phyloP scores from a whole-genome alignment of 805 yeast genomes.

The Sugiyamaella marilandica region DNA sequence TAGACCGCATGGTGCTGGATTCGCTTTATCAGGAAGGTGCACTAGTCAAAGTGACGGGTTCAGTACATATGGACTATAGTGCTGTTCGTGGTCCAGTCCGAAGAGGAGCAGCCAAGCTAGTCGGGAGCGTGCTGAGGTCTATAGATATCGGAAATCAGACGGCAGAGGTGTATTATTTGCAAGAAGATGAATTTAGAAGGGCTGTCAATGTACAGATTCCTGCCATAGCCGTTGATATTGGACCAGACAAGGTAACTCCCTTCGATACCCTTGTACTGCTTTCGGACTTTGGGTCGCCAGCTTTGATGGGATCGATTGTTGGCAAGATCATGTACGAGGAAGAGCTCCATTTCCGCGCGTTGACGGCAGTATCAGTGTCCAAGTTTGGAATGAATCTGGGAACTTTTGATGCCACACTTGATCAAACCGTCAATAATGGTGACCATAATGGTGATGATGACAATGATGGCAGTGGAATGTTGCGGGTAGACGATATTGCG shows the following conservation, averaged over 20 bases:
- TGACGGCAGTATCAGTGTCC: constrained; percentile 8
- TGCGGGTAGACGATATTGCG: constrained; percentile 8
- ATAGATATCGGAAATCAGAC: constrained; percentile 10
- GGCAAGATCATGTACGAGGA: constrained; percentile 14
- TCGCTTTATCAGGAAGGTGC: constrained; percentile 16
- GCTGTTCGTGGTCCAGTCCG: constrained; percentile 6
- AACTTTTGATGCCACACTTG: constrained; percentile 12
- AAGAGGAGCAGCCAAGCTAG: constrained; percentile 9
- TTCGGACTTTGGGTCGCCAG: constrained; percentile 21
- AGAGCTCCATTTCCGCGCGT: constrained; percentile 13
- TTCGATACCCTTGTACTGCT: constrained; percentile 15
- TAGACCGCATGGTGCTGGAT: constrained; percentile 12
- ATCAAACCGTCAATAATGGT: constrained; percentile 9
- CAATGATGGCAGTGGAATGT: constrained; percentile 2
- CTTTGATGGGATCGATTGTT: constrained; percentile 16
- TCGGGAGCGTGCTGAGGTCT: constrained; percentile 8
- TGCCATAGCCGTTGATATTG: constrained; percentile 12
- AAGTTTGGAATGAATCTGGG: constrained; percentile 19
- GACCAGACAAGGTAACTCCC: constrained; percentile 5
- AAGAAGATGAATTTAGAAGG: constrained; percentile 3
- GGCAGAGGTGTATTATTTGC: constrained; percentile 12
- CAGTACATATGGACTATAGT: constrained; percentile 14
- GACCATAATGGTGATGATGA: constrained; percentile 6
- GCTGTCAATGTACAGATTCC: constrained; percentile 20
- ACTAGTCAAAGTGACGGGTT: constrained; percentile 15